phyloP scores from a whole-genome alignment of 768 basidiomycete genomes.

The Suillus cothurnatus region DNA sequence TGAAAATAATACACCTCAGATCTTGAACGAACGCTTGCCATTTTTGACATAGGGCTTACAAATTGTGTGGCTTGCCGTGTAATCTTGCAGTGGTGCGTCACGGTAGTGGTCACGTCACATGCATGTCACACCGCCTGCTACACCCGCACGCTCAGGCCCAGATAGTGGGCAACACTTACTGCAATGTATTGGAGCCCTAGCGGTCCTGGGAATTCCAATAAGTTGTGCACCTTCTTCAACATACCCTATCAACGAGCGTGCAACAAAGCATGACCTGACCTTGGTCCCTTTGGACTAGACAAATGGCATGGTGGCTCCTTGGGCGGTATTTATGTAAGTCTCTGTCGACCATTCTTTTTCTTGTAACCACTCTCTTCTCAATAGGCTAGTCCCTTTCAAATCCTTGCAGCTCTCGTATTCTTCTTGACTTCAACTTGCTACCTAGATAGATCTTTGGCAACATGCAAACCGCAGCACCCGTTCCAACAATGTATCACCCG shows the following conservation, averaged over 20 bases:
- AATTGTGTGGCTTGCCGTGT: too few relatives aligned
- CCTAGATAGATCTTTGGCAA: neutral
- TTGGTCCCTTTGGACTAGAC: neutral
- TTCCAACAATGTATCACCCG: neutral
- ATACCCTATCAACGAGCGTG: neutral
- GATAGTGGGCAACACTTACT: too few relatives aligned
- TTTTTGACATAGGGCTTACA: too few relatives aligned
- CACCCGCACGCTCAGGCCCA: too few relatives aligned
- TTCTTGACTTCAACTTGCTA: neutral
- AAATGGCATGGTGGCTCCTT: neutral
- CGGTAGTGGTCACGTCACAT: too few relatives aligned
- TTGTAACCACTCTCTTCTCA: neutral
- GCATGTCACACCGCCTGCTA: too few relatives aligned
- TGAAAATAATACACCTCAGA: neutral
- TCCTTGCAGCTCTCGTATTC: neutral
- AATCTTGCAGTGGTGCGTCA: too few relatives aligned
- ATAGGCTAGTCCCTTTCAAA: neutral
- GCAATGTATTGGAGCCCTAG: too few relatives aligned
- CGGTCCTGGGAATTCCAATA: neutral
- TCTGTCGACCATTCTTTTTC: neutral
- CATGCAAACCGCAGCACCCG: neutral
- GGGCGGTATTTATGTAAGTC: neutral
- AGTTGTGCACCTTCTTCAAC: neutral
- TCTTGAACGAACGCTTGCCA: neutral
- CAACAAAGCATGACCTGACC: neutral